phyloP scores from a whole-genome alignment of 1,284 basidiomycete genomes.

The Cystobasidiaceae sp. region DNA sequence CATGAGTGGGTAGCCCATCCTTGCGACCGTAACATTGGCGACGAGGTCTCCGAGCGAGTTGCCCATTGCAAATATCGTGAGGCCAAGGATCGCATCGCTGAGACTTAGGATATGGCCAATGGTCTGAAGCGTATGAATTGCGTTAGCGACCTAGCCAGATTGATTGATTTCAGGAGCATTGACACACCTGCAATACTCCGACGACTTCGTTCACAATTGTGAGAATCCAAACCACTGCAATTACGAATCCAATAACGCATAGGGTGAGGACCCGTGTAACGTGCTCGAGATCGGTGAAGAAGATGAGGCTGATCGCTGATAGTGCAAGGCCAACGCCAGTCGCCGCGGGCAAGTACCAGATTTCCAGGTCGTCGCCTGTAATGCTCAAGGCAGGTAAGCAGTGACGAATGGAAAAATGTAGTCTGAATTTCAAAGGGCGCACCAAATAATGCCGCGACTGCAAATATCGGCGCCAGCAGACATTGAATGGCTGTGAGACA shows the following conservation, averaged over 20 bases:
- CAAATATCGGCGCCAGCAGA: conserved; percentile 69
- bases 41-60: conserved; percentile 95
- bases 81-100: conserved; percentile 92
- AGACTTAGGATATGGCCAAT: conserved; percentile 89
- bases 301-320: conserved; percentile 58
- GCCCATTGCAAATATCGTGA: conserved; percentile 93
- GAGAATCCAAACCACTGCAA: conserved; percentile 91
- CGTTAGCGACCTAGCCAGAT: neutral
- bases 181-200: conserved; percentile 67
- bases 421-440: conserved; percentile 42
- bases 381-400: conserved; percentile 2
- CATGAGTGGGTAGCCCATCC: conserved; percentile 53
- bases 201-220: conserved; percentile 92
- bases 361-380: conserved; percentile 55
- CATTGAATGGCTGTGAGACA: conserved; percentile 77
- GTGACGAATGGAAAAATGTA: neutral
- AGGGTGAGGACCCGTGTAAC: conserved; percentile 62
- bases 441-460: conserved; percentile 68
- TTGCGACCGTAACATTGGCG: conserved; percentile 86
- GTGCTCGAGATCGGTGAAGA: conserved; percentile 59
- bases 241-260: conserved; percentile 80
- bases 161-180: neutral
- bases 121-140: conserved; percentile 56
- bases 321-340: conserved; percentile 56
- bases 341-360: conserved; percentile 58